Evolutionary conservation across 192 early-diverging fungal genomes (phyloP).

Genomic region (Dissophora globulifera): DNA sequence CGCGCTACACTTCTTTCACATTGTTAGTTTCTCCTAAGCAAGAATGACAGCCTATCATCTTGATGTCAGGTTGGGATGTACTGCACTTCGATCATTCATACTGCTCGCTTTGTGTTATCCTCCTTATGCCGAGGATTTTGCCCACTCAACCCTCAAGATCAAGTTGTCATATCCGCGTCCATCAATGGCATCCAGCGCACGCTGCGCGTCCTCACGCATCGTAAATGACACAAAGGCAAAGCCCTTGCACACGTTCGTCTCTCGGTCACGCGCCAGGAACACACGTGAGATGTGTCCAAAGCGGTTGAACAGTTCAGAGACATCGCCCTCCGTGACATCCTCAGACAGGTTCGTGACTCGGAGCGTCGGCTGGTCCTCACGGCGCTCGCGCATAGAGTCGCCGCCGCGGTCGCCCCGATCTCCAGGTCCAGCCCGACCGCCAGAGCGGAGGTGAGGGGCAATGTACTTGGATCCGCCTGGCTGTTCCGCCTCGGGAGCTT

Average conservation of each 20-base stretch:
- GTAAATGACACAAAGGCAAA: conserved; percentile 95
- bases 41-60: too few relatives aligned
- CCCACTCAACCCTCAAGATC: conserved; percentile 92
- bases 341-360: conserved; percentile 98
- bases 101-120: too few relatives aligned
- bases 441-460: conserved; percentile 82
- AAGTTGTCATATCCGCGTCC: conserved; percentile 97
- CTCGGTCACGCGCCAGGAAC: conserved; percentile 87
- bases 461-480: conserved; percentile 82
- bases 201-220: conserved; percentile 82
- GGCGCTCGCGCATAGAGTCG: conserved; percentile 61
- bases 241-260: conserved; percentile 91
- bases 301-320: conserved; percentile 86
- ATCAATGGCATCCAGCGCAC: conserved; percentile 86
- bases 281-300: conserved; percentile 88
- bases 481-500: conserved; percentile 48
- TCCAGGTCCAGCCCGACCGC: conserved; percentile 39
- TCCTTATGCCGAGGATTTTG: too few relatives aligned
- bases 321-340: conserved; percentile 88
- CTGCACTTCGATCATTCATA: too few relatives aligned
- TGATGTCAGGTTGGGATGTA: too few relatives aligned
- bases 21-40: too few relatives aligned
- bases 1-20: too few relatives aligned
- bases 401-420: too few relatives aligned
- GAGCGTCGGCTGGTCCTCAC: conserved; percentile 78